phyloP scores from a whole-genome alignment of 1,139 yeast species.

The Yamadazyma jaroonii region DNA sequence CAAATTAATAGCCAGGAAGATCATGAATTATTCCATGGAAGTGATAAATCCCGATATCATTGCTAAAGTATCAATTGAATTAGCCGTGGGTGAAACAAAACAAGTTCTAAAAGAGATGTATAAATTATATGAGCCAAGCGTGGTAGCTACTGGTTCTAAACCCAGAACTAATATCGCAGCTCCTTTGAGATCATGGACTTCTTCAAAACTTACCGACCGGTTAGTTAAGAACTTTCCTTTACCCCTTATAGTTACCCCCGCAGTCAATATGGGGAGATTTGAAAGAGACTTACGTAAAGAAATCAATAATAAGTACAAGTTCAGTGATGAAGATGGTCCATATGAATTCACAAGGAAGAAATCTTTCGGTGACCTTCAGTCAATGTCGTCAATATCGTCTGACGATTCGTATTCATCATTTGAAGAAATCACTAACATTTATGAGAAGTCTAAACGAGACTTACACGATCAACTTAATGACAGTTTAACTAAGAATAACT shows the following conservation, averaged over 20 bases:
- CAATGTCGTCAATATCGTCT: slow-evolving; percentile 20
- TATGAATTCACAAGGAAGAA: not conserved
- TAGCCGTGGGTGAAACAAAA: slow-evolving; percentile 58
- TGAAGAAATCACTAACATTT: slow-evolving; percentile 37
- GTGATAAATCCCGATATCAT: slow-evolving; percentile 48
- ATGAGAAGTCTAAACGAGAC: slow-evolving; percentile 26
- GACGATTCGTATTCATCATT: slow-evolving; percentile 37
- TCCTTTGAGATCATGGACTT: slow-evolving; percentile 59
- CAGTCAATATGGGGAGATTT: slow-evolving; percentile 56
- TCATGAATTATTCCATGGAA: slow-evolving; percentile 47
- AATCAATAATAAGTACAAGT: slow-evolving; percentile 18
- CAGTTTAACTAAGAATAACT: slow-evolving; percentile 14
- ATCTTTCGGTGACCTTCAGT: slow-evolving; percentile 8
- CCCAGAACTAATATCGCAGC: slow-evolving; percentile 44
- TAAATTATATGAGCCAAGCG: slow-evolving; percentile 60
- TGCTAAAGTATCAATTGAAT: slow-evolving; percentile 60
- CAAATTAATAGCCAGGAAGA: slow-evolving; percentile 34
- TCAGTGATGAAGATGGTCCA: slow-evolving; percentile 3
- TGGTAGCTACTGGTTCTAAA: slow-evolving; percentile 62
- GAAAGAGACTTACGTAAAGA: slow-evolving; percentile 34
- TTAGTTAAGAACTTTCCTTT: slow-evolving; percentile 61
- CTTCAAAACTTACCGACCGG: slow-evolving; percentile 60
- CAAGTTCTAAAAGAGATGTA: slow-evolving; percentile 60
- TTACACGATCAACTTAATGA: slow-evolving; percentile 19
- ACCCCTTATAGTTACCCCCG: slow-evolving; percentile 71